Percentiles rank a stretch among this genome's conserved stretches.
Evolutionary conservation across 2,329 filamentous ascomycete genomes (phyloP).

Genomic region (Paecilomyces fulvus): DNA sequence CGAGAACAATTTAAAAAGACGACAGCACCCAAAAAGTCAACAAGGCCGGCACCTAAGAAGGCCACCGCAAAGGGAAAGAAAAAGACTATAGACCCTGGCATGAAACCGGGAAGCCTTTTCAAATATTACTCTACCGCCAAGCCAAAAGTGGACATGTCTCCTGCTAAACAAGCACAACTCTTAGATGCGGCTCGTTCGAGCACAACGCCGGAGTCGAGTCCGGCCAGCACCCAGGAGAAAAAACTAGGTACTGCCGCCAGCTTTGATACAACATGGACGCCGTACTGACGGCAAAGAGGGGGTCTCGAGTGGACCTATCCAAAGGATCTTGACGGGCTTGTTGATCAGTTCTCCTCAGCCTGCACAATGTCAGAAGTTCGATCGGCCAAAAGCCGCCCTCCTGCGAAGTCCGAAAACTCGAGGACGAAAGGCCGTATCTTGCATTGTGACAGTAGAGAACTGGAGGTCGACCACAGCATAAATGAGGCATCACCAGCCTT

Average conservation of each 20-base stretch:
- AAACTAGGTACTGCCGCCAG: slow-evolving; percentile 1
- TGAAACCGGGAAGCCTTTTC: slow-evolving; percentile 33
- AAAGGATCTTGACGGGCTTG: slow-evolving; percentile 3
- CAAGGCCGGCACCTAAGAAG: slow-evolving; percentile 20
- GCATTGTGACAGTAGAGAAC: background rate
- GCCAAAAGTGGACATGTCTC: slow-evolving; percentile 20
- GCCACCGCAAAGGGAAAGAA: slow-evolving; percentile 23
- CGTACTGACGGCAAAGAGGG: background rate
- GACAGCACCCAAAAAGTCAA: slow-evolving; percentile 4
- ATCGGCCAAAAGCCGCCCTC: background rate
- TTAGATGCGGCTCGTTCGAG: slow-evolving; percentile 19
- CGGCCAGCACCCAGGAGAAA: slow-evolving; percentile 6
- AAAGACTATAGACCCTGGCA: slow-evolving; percentile 30
- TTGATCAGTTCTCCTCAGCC: slow-evolving; percentile 2
- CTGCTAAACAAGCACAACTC: slow-evolving; percentile 20
- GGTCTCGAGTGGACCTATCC: background rate
- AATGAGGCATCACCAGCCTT: slow-evolving; percentile 10
- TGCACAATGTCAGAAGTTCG: slow-evolving; percentile 1
- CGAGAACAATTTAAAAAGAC: slow-evolving; percentile 25
- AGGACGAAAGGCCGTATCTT: background rate
- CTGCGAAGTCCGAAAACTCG: background rate
- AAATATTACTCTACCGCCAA: slow-evolving; percentile 34
- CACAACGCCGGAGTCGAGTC: slow-evolving; percentile 7
- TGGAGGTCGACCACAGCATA: background rate
- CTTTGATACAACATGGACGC: background rate